Evolutionary conservation across 2,329 filamentous ascomycete species (phyloP).

Genomic region (Diatrype stigma): DNA sequence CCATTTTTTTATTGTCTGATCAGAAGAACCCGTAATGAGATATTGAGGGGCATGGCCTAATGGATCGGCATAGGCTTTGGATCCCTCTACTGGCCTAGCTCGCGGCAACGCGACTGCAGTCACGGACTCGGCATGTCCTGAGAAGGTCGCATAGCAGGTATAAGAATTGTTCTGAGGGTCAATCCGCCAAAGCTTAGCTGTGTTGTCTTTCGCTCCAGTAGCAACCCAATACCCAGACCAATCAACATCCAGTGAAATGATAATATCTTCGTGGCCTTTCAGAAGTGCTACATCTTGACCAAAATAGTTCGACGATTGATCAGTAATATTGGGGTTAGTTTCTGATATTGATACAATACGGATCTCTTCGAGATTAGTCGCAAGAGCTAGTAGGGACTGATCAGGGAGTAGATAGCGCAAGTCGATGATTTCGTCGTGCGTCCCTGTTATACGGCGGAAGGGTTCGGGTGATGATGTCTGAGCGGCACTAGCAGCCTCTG

Average conservation of each 20-base stretch:
- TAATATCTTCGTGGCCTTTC: conserved; percentile 89
- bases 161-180: conserved; percentile 73
- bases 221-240: conserved; percentile 97
- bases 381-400: conserved; percentile 77
- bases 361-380: conserved; percentile 92
- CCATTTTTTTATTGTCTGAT: conserved; percentile 94
- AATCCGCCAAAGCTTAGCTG: conserved; percentile 82
- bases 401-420: conserved; percentile 80
- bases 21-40: conserved; percentile 87
- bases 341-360: conserved; percentile 72
- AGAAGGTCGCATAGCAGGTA: conserved; percentile 75
- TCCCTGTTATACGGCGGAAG: conserved; percentile 82
- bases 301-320: conserved; percentile 58
- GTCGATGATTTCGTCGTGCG: conserved; percentile 97
- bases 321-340: conserved; percentile 24
- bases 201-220: conserved; percentile 96
- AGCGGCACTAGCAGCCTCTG: conserved; percentile 29
- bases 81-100: conserved; percentile 60
- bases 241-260: conserved; percentile 90
- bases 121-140: conserved; percentile 89
- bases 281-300: conserved; percentile 84
- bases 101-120: conserved; percentile 84
- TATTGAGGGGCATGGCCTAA: conserved; percentile 78
- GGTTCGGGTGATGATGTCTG: conserved; percentile 42
- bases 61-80: conserved; percentile 67